Base-by-base conservation (phyloP, 768 basidiomycete genomes). In the Lentinus tigrinus region DNA sequence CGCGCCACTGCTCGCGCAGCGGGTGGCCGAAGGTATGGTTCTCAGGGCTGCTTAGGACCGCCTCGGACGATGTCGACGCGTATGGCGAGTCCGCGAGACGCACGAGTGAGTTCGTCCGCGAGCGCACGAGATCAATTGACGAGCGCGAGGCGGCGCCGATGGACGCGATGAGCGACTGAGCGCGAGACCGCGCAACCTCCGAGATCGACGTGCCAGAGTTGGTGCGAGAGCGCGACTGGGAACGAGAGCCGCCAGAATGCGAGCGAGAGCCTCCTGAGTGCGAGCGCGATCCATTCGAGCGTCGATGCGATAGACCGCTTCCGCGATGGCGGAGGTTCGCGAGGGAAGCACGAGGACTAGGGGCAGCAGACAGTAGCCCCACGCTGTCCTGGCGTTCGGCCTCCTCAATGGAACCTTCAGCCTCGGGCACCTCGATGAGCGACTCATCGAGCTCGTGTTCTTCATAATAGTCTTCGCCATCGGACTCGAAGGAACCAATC, bases 21-120 rank as follows among this genome's bases (percentile, higher is more conserved):
- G 78, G 78, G 39, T 84, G 79, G 13, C 90, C 90, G 71, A 91
- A 92, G 9, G 89, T 91, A 68, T 89, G 79, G 67, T 89, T 89
- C 66, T 89, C 88, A 0, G 78, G 76, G 47, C 79, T 82, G 63
- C 78, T 80, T 52, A 73, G 71, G 19, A 74, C 66, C 40, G 78
- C 81, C 37, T 79, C 77, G 11, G 77, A 73, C 61, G 70, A 74
- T n/a, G 68, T 61, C 21, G 70, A 70, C 56, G 67, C 65, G 43
- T 69, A 66, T 44, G 67, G 70, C 50, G 69, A 68, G 54, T 71
- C 71, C 44, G 69, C 67, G n/a, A 88, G 74, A 56, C 87, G 73
- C 6, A 81, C 83, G 78, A 84, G 83, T n/a, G 86, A 87, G 63
- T 85, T 83, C 34, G 86, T 77, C 19, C 85, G 79, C 24, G 79